These are phyloP conservation scores for Quercus lobata DNA, from an alignment of 331 rosid genomes.

Conservation along the genomic window DNA sequence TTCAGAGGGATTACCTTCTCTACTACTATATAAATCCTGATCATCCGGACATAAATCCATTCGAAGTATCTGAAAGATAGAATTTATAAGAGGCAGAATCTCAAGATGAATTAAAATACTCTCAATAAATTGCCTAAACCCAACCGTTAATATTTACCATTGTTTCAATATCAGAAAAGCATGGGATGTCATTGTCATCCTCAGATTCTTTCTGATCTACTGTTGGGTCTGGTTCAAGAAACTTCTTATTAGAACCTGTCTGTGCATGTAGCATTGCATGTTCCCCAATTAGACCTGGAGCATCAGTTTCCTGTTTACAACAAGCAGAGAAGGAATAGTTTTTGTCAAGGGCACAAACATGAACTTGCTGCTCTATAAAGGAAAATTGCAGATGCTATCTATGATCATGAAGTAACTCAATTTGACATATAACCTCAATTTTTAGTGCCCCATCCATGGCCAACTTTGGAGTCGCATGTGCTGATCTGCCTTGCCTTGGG, in stretches of 20 bases:
- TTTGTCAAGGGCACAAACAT: constrained; percentile 11
- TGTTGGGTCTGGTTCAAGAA: constrained; percentile 28
- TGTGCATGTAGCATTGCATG: constrained; percentile 24
- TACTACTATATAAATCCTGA: constrained; percentile 40
- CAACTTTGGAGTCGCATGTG: constrained; percentile 31
- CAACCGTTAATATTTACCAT: constrained; percentile 46
- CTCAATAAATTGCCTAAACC: neutral
- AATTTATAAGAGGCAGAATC: constrained; percentile 15
- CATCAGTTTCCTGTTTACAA: constrained; percentile 45
- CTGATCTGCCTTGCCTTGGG: constrained; percentile 34
- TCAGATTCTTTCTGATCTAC: constrained; percentile 37
- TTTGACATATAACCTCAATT: constrained; percentile 49
- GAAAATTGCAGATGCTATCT: neutral
- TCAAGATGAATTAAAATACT: neutral
- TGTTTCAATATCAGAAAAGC: constrained; percentile 62
- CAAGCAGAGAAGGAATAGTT: constrained; percentile 25
- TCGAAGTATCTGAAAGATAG: constrained; percentile 66
- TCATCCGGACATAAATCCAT: constrained; percentile 77
- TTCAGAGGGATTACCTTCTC: constrained; percentile 56
- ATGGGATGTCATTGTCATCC: constrained; percentile 39
- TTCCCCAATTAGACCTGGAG: constrained; percentile 30
- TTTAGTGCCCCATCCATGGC: constrained; percentile 28
- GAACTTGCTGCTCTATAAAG: constrained; percentile 16
- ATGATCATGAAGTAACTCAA: constrained; percentile 11
- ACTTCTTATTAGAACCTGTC: constrained; percentile 18